Base-by-base conservation (phyloP, 495 filamentous ascomycete genomes). In the Penicillium coprophilum region DNA sequence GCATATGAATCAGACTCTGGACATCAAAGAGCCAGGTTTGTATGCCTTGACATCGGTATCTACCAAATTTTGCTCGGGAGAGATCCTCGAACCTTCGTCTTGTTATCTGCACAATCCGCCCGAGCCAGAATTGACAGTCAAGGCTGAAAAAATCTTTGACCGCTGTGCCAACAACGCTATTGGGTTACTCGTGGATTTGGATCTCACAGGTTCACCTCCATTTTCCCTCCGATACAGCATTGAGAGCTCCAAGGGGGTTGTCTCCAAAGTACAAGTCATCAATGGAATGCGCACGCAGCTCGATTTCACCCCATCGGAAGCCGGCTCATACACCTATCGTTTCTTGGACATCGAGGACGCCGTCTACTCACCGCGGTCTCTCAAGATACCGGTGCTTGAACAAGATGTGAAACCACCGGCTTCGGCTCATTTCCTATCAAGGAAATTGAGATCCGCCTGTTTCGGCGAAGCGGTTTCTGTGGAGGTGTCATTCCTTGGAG, bases 141-240 rank as follows among this genome's bases (percentile, higher is more conserved):
- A 77, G 40, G 72, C 85, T 2, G 87, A 96, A 61, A 87, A 90
- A 61, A 89, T 97, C 31, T 86, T 87, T 38, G 94, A 97, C 66
- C 96, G 93, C 61, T 98, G 94, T 71, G 93, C 92, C 38, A 89
- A 91, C 46, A 96, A 90, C 63, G 90, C 93, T 0, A 88, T 98
- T 58, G 94, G 94, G 21, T 78, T 97, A 36, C 80, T 86, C 11
- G 90, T 98, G 21, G 89, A 92, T 61, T 73, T 97, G 41, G 89
- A 96, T 58, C 72, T 98, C 40, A 85, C 90, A 21, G 94, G 94
- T 31, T 95, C 92, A 0, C 94, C 94, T 50, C 91, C 91, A 6
- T 98, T 97, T 73, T 72, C 77, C 8, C 76, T 98, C 23, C 72
- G 74, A 3, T 97, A 96, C 64, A 82, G 82, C 27, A 77, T 89